A percentile compares a stretch with the other conserved stretches of the same genome.
Conservation (phyloP, 2,329 filamentous ascomycete species). For the Cordyceps fumosorosea region DNA sequence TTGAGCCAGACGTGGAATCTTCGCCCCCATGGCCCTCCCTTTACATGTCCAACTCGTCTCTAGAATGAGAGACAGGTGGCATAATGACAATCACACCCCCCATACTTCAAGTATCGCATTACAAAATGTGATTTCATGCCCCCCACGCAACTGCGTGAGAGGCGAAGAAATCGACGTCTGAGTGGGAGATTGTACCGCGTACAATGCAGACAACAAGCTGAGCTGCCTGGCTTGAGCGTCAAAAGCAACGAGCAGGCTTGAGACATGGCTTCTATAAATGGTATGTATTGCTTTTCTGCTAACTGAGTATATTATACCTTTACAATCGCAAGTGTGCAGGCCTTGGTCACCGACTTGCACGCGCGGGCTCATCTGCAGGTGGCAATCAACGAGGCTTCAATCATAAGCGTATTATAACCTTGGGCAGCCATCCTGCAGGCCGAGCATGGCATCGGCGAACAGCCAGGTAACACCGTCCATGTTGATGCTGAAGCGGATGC, state of each 20-base stretch:
- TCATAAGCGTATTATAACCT: slow-evolving; percentile 2
- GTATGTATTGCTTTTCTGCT: no score
- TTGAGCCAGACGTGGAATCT: neutral
- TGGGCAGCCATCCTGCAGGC: neutral
- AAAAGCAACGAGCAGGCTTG: no score
- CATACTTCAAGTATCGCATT: neutral
- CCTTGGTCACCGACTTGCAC: neutral
- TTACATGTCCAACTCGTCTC: neutral
- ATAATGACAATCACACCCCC: no score
- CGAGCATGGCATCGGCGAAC: no score
- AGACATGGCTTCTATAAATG: neutral
- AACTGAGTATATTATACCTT: no score
- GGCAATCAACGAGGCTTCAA: neutral
- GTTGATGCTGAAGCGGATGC: neutral
- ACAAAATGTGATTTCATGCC: neutral
- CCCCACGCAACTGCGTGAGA: no score
- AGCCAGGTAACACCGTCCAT: neutral
- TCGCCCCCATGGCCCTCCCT: neutral
- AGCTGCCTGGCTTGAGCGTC: neutral
- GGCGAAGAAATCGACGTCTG: no score
- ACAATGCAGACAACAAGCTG: neutral
- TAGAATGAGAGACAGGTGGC: neutral
- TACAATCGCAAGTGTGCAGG: neutral
- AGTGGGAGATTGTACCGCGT: no score
- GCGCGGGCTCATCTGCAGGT: neutral